Conservation (phyloP, 2,329 filamentous ascomycete species). For the Verticillium alfalfae region DNA sequence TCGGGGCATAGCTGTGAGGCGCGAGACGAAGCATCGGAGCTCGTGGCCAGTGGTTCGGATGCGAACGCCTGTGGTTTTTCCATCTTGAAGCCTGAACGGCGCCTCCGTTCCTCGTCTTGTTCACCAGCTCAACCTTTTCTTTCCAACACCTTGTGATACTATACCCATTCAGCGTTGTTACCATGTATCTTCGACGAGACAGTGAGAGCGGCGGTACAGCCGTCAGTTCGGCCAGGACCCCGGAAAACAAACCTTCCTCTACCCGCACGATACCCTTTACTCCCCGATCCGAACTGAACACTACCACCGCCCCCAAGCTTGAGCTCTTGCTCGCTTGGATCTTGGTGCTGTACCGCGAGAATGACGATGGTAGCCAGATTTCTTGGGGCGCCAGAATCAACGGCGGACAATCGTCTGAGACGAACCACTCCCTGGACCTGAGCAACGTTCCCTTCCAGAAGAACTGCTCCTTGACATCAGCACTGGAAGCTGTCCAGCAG, state of each 20-base stretch:
- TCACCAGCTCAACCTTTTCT: neutral
- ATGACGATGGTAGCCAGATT: constrained; percentile 11
- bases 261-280: constrained; percentile 7
- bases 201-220: constrained; percentile 11
- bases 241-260: constrained; percentile 7
- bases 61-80: neutral
- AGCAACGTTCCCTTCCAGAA: constrained; percentile 11
- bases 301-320: neutral
- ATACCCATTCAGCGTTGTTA: neutral
- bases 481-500: constrained; percentile 6
- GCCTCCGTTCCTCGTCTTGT: neutral
- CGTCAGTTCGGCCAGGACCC: constrained; percentile 4
- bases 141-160: neutral
- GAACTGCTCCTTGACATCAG: constrained; percentile 6
- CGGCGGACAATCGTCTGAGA: constrained; percentile 1
- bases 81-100: neutral
- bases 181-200: constrained; percentile 12
- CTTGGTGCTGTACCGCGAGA: constrained; percentile 14
- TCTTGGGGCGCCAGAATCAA: constrained; percentile 8
- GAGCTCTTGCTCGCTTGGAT: constrained; percentile 17
- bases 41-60: neutral
- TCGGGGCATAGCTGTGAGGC: neutral
- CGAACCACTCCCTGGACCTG: constrained; percentile 6
- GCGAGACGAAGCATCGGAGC: neutral
- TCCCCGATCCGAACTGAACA: neutral